Percentiles rank a stretch among this genome's conserved stretches.
phyloP scores from a whole-genome alignment of 768 basidiomycete genomes.

The Boletus patriciae region DNA sequence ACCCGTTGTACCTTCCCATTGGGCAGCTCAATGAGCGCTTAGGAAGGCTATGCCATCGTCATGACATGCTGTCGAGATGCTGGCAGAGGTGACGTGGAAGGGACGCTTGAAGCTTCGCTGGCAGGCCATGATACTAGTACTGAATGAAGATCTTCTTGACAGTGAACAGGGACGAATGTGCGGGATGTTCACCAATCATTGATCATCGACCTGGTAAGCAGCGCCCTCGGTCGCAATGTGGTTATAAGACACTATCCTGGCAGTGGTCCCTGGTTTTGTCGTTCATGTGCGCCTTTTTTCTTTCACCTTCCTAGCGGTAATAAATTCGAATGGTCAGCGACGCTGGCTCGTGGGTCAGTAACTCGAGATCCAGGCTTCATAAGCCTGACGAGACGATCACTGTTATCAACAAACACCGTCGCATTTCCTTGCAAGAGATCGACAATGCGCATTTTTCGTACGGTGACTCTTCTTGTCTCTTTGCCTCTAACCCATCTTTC shows the following conservation, averaged over 20 bases:
- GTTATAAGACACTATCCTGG: slow-evolving; percentile 15
- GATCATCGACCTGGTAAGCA: slow-evolving; percentile 2
- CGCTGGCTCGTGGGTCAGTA: neutral
- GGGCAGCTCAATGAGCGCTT: no score
- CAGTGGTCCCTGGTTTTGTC: neutral
- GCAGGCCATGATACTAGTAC: neutral
- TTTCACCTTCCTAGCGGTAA: neutral
- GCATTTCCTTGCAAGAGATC: slow-evolving; percentile 76
- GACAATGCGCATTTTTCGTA: slow-evolving; percentile 85
- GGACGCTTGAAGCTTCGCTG: neutral
- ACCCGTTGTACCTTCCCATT: no score
- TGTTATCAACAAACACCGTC: slow-evolving; percentile 64
- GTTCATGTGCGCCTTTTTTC: neutral
- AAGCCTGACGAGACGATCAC: slow-evolving; percentile 1
- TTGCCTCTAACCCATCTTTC: neutral
- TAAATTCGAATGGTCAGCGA: slow-evolving; percentile 13
- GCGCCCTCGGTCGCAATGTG: slow-evolving; percentile 5
- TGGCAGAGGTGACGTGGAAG: neutral
- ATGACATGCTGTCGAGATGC: neutral
- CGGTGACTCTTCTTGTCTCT: slow-evolving; percentile 25
- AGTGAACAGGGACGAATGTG: slow-evolving; percentile 23
- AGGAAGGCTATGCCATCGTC: neutral
- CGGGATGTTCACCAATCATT: slow-evolving; percentile 14
- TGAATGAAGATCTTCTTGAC: slow-evolving; percentile 4
- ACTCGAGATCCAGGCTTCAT: neutral